Base-by-base conservation (phyloP, 2,329 filamentous ascomycete genomes). In the Stenocarpella maydis region DNA sequence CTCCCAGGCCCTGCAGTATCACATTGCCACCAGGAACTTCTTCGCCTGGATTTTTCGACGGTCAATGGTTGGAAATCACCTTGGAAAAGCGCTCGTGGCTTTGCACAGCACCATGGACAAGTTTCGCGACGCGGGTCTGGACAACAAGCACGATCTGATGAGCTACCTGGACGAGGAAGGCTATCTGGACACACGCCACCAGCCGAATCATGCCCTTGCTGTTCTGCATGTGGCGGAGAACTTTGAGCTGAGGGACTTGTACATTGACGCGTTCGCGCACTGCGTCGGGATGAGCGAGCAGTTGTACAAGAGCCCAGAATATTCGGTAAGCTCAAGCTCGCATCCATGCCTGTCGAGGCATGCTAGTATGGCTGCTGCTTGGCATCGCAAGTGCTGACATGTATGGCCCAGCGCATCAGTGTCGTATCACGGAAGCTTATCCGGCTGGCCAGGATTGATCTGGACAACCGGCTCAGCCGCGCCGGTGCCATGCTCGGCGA, bases 211-310 rank as follows among this genome's bases (percentile, higher is more conserved):
- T 75, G 90, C 92, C 0, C 77, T 94, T 45, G 92, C 90, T 0
- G 82, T 90, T 53, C 80, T 95, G 15, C 86, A 87, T 63, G 85
- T 94, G 52, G 89, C 91, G 2, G 92, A 95, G 75, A 81, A 84
- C 26, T 90, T 90, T 72, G 85, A 87, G 64, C 78, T 91, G 31
- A 83, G 82, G 65, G 85, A 88, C n/a, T 79, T 93, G 15, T 95
- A 93, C 83, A 85, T 90, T 14, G 87, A 92, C 74, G 90, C 92
- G 0, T 94, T 95, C 78, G 85, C 87, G 17, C 93, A 96, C 75
- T 94, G 92, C 75, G 90, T 91, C 43, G 93, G 92, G 52, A 94
- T 95, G 92, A 87, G 86, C 70, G 87, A 91, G 24, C 82, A 82
- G 31, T 71, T 95, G 6, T 81, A 83, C 49, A 75, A 80, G 7